Base-by-base conservation (phyloP, 2,329 filamentous ascomycete species). In the Ophiobolus disseminans region DNA sequence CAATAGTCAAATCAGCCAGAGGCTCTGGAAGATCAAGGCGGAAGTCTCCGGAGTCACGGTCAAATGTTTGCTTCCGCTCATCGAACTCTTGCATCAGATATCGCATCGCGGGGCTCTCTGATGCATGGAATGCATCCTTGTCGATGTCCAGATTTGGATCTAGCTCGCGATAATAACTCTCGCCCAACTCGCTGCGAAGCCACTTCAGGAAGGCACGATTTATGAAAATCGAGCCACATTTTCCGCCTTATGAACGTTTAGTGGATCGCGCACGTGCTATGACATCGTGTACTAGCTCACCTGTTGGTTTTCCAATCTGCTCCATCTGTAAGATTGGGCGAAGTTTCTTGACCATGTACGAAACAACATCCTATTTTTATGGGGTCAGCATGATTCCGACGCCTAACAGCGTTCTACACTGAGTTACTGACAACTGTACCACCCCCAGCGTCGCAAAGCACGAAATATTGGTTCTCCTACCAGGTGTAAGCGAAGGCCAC, bases 151-250 rank as follows among this genome's bases (percentile, higher is more conserved):
- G 42, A 17, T 58, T 52, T 43, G 58, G 57, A 36, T 63, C 64
- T 1, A 68, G 44, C 21, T 52, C 23, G 4, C 49, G 36, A 40
- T 64, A 66, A 26, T 57, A 16, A 16, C 45, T 37, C 2, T 58
- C 56, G 9, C 64, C 60, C 6, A 66, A 20, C 6, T 55, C 30
- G 10, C 34, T 21, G 19, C 48, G 40, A n/a, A 68, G 48, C 64
- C 64, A 68, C 34, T 48, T 36, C 40, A 64, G 58, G 48, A 68
- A 68, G 11, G 50, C 40, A 10, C 40, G 26, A 40, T 68, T 55
- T 20, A 68, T 68, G 50, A 60, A 68, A 4, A 54, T 53, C 8
- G 62, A 62, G 5, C 62, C 62, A 25, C 62, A 63, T 53, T 62
- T 62, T 4, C 10, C 13, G 16, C 51, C 58, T 60, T 6, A 28